Conservation (phyloP, 805 yeast species). For the Kurtzmaniella cleridarum region DNA sequence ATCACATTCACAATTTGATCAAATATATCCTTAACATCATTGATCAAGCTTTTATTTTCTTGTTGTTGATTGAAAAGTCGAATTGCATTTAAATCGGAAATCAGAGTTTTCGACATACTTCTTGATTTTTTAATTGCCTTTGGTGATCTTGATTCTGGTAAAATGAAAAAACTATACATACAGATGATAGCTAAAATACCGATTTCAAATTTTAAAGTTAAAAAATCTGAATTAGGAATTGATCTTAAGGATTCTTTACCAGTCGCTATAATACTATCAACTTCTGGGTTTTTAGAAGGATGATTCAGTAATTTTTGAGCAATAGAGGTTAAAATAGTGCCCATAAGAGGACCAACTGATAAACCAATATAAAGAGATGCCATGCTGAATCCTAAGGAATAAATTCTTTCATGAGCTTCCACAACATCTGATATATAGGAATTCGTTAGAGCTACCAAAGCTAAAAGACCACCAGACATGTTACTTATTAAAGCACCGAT, state of each 20-base stretch:
- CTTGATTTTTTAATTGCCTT: constrained; percentile 48
- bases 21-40: not conserved
- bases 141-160: constrained; percentile 62
- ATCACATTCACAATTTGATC: constrained; percentile 17
- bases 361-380: constrained; percentile 58
- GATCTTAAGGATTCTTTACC: not conserved
- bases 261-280: not conserved
- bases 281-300: not conserved
- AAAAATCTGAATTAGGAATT: constrained; percentile 21
- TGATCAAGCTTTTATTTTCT: too few relatives aligned
- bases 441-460: constrained; percentile 53
- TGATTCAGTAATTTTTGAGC: not conserved
- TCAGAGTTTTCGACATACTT: constrained; percentile 1
- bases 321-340: constrained; percentile 29
- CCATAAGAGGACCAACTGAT: constrained; percentile 60
- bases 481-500: constrained; percentile 41
- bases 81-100: not conserved
- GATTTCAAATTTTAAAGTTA: constrained; percentile 28
- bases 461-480: constrained; percentile 58
- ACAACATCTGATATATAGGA: constrained; percentile 74
- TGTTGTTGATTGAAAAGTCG: too few relatives aligned
- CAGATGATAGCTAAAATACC: constrained; percentile 28
- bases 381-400: constrained; percentile 51
- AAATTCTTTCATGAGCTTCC: constrained; percentile 53
- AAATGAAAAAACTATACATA: constrained; percentile 22